phyloP scores from a whole-genome alignment of 2,329 filamentous ascomycete species.

The Juglanconis oblonga region DNA sequence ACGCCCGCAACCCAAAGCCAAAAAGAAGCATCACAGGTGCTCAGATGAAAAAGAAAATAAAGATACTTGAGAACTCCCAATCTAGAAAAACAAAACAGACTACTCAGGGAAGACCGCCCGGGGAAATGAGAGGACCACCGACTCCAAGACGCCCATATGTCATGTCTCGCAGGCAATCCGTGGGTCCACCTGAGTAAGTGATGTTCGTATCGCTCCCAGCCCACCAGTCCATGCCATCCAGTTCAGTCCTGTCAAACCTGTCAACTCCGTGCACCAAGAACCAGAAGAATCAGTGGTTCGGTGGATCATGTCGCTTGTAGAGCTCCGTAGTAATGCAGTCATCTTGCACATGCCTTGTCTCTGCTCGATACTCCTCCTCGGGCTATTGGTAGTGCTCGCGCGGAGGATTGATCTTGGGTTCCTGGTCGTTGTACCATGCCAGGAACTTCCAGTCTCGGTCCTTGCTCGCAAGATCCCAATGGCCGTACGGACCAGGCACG shows the following conservation, averaged over 20 bases:
- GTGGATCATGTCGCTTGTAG: neutral
- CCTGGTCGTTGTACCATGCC: constrained; percentile 17
- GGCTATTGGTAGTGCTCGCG: constrained; percentile 10
- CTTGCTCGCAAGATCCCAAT: constrained; percentile 19
- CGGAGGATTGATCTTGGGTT: constrained; percentile 17
- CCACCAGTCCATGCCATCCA: neutral
- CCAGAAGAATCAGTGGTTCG: no score
- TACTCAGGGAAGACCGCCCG: neutral
- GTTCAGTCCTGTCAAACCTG: neutral
- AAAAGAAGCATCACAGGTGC: neutral
- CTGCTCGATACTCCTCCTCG: neutral
- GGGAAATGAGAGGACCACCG: neutral
- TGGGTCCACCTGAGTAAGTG: neutral
- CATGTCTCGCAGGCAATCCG: neutral
- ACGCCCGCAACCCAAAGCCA: no score
- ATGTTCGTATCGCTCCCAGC: neutral
- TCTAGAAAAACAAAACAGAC: neutral
- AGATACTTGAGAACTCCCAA: neutral
- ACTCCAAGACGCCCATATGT: neutral
- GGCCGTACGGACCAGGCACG: constrained; percentile 17
- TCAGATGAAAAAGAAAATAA: no score
- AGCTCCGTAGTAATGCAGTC: neutral
- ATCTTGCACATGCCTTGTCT: neutral
- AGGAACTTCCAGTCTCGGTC: constrained; percentile 20
- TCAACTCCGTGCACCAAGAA: neutral